These are phyloP conservation scores for Metschnikowia orientalis DNA, from an alignment of 805 yeast species.

Conservation along the genomic window DNA sequence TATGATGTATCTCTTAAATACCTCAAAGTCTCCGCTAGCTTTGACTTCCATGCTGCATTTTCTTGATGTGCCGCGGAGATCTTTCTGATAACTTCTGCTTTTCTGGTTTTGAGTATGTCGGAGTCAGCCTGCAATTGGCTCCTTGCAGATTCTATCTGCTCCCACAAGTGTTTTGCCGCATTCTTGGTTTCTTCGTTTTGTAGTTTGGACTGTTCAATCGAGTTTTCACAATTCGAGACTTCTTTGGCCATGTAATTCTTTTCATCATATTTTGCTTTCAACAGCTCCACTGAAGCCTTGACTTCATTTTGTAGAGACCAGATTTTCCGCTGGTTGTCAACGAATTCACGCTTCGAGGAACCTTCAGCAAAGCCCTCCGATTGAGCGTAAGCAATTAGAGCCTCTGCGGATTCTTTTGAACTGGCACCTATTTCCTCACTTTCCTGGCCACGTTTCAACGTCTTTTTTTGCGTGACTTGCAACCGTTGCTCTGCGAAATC, in stretches of 20 bases:
- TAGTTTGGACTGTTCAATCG: conserved; percentile 43
- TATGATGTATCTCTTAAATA: conserved; percentile 38
- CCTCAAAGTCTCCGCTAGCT: conserved; percentile 30
- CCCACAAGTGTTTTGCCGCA: conserved; percentile 17
- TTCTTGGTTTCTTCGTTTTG: conserved; percentile 24
- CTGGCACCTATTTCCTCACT: conserved; percentile 21
- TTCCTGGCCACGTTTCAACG: conserved; percentile 29
- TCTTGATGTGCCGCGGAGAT: conserved; percentile 23
- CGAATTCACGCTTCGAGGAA: conserved; percentile 21
- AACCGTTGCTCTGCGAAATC: conserved; percentile 37
- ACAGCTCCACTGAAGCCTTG: conserved; percentile 37
- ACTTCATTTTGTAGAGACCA: conserved; percentile 46
- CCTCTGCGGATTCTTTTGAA: conserved; percentile 25
- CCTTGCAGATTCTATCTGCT: conserved; percentile 19
- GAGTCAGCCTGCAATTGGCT: conserved; percentile 22
- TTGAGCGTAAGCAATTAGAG: conserved; percentile 23
- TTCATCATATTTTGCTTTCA: conserved; percentile 52
- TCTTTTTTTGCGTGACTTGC: conserved; percentile 29
- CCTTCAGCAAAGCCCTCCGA: conserved; percentile 22
- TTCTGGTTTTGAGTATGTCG: conserved; percentile 22
- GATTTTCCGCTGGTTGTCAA: conserved; percentile 38
- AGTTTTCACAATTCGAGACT: conserved; percentile 46
- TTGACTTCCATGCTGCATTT: conserved; percentile 23
- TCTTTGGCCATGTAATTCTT: conserved; percentile 60
- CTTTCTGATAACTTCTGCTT: conserved; percentile 10